Base-by-base conservation (phyloP, 1,284 basidiomycete species). In the Irpex lacteus region DNA sequence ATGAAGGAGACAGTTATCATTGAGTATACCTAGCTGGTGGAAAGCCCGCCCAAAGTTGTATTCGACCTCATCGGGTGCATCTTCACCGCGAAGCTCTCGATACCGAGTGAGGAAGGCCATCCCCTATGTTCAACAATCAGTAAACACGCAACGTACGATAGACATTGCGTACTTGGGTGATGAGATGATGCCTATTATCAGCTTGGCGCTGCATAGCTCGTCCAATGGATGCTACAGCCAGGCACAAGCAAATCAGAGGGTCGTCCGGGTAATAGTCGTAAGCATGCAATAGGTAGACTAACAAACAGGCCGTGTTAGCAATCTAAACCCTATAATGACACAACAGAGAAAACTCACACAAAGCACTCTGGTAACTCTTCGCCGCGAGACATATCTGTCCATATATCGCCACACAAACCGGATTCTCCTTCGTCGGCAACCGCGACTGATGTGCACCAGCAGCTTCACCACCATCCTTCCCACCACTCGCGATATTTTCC, bases 11-110 rank as follows among this genome's bases (percentile, higher is more conserved):
- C 62, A 63, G 34, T 13, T 15, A 13, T 56, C 9, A 11, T 47
- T 54, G 54, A 15, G 55, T 79, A 69, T 71, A 95, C 95, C 93
- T 13, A 98, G 80, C 63, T 95, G 91, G 72, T 99, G 96, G 73
- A 98, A 98, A 0, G 89, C 85, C 53, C 97, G 81, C 0, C 91
- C 97, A 73, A 94, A 92, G 74, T 98, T 98, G 77, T 89, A 98
- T 68, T 98, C 95, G 1, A 96, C 89, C 72, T 96, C 93, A 54
- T 85, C 82, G 13, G 81, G 75, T 2, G 77, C 73, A 44, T 80
- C 76, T 0, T 69, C 71, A 63, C 81, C 77, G 56, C 85, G 80
- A 40, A 91, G 70, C 18, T 81, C 78, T 15, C 93, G 84, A 75
- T 97, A 96, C 57, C 87, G 83, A 0, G 88, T 82, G 40, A 97